A percentile compares a stretch with the other conserved stretches of the same genome.
Conservation (phyloP, 768 basidiomycete genomes). For the Phylloporus rhodoxanthus region DNA sequence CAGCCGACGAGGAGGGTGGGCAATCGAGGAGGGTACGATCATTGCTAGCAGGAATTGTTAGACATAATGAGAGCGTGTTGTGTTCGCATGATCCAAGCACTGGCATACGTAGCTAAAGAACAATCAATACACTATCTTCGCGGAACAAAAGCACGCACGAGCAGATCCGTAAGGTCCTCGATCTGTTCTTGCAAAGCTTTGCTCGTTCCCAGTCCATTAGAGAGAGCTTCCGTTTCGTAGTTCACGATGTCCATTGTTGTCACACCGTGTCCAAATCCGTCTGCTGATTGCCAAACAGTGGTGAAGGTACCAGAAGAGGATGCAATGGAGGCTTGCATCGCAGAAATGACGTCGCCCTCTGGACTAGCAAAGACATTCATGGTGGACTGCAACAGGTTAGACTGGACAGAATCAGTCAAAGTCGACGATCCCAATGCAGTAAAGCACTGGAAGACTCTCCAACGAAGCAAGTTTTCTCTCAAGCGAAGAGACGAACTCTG, state of each 20-base stretch:
- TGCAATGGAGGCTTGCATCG: slow-evolving; percentile 88
- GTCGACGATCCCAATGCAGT: slow-evolving; percentile 70
- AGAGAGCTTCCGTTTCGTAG: slow-evolving; percentile 32
- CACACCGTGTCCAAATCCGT: slow-evolving; percentile 91
- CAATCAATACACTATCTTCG: neutral
- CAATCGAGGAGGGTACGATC: slow-evolving; percentile 52
- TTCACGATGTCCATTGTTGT: slow-evolving; percentile 58
- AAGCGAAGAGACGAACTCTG: slow-evolving; percentile 60
- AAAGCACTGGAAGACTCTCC: slow-evolving; percentile 88
- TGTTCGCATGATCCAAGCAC: slow-evolving; percentile 82
- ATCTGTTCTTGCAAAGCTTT: slow-evolving; percentile 71
- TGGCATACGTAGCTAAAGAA: slow-evolving; percentile 47
- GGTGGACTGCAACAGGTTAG: slow-evolving; percentile 71
- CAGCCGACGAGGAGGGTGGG: slow-evolving; percentile 71
- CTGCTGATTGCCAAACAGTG: slow-evolving; percentile 77
- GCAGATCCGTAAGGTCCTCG: slow-evolving; percentile 69
- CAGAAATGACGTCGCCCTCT: slow-evolving; percentile 76
- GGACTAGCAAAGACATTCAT: slow-evolving; percentile 81
- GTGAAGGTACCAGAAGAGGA: slow-evolving; percentile 79
- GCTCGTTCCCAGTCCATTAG: slow-evolving; percentile 22
- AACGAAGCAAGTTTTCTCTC: slow-evolving; percentile 76
- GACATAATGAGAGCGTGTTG: slow-evolving; percentile 70
- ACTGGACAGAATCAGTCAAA: slow-evolving; percentile 79
- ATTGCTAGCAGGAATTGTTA: slow-evolving; percentile 38
- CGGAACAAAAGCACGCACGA: slow-evolving; percentile 44